Percentiles rank a stretch among this genome's conserved stretches.
Conservation (phyloP, 140 eudicot genomes). For the Cichorium intybus region DNA sequence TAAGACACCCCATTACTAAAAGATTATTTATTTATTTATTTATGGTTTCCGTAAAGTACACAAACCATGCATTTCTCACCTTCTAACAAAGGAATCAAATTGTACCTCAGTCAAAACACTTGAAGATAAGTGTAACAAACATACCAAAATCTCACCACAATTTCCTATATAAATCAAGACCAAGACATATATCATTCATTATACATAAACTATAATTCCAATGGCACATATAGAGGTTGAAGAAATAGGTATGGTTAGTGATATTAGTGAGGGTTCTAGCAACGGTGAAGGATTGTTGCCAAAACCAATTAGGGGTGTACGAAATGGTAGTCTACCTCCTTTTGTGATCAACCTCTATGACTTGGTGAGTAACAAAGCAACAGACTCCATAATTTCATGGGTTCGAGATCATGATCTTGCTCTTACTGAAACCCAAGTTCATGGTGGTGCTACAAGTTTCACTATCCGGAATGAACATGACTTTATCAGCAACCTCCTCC, state of each 20-base stretch:
- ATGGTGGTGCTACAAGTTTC: constrained; percentile 13
- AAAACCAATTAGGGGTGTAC: constrained; percentile 7
- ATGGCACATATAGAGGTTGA: constrained; percentile 12
- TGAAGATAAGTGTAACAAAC: constrained; percentile 6
- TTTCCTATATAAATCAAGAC: background rate
- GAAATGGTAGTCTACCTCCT: constrained; percentile 4
- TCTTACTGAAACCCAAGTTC: background rate
- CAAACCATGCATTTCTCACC: background rate
- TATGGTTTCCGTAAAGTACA: background rate
- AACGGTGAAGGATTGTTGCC: constrained; percentile 2
- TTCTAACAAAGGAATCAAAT: background rate
- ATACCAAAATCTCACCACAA: background rate
- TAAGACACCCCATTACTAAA: too few species aligned
- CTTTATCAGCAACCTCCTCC: constrained; percentile 17
- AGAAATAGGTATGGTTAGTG: constrained; percentile 5
- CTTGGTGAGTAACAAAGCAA: constrained; percentile 8
- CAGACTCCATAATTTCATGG: constrained; percentile 26
- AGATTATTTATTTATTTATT: too few species aligned
- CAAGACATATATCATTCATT: background rate
- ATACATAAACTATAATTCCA: background rate
- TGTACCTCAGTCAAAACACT: background rate
- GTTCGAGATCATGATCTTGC: constrained; percentile 1
- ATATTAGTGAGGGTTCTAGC: constrained; percentile 17
- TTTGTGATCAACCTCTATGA: constrained; percentile 26
- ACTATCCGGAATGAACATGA: constrained; percentile 14